phyloP scores from a whole-genome alignment of 2,329 filamentous ascomycete species.

The Aureobasidium sp. region DNA sequence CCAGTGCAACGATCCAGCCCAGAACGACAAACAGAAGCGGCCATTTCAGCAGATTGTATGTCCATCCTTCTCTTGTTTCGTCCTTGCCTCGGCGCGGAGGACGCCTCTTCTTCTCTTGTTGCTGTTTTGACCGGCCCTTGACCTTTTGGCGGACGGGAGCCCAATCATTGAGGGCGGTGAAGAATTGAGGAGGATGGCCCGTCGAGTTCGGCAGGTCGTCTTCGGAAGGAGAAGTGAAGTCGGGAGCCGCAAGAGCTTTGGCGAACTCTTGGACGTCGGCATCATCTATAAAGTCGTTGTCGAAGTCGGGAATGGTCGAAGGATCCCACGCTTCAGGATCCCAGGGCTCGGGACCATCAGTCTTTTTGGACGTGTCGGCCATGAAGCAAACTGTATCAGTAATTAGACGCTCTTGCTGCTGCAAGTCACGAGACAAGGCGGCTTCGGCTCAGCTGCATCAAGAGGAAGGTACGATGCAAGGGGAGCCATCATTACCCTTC shows the following conservation, averaged over 20 bases:
- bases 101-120: constrained; percentile 32
- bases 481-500: neutral
- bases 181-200: constrained; percentile 49
- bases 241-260: constrained; percentile 73
- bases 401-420: neutral
- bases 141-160: constrained; percentile 74
- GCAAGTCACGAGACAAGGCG: constrained; percentile 1
- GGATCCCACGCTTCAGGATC: constrained; percentile 60
- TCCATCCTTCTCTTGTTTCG: constrained; percentile 87
- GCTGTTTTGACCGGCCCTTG: constrained; percentile 35
- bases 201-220: constrained; percentile 45
- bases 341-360: constrained; percentile 54
- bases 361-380: constrained; percentile 40
- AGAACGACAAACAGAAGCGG: constrained; percentile 75
- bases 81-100: constrained; percentile 55
- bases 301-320: constrained; percentile 66
- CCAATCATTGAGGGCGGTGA: constrained; percentile 94
- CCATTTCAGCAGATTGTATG: constrained; percentile 88
- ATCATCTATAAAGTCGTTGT: constrained; percentile 67
- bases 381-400: constrained; percentile 23
- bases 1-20: constrained; percentile 71
- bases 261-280: constrained; percentile 73
- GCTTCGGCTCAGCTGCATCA: constrained; percentile 4
- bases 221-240: constrained; percentile 56
- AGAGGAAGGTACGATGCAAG: neutral